A percentile compares a stretch with the other conserved stretches of the same genome.
Conservation (phyloP, 768 basidiomycete species). For the Tylopilus sp. region DNA sequence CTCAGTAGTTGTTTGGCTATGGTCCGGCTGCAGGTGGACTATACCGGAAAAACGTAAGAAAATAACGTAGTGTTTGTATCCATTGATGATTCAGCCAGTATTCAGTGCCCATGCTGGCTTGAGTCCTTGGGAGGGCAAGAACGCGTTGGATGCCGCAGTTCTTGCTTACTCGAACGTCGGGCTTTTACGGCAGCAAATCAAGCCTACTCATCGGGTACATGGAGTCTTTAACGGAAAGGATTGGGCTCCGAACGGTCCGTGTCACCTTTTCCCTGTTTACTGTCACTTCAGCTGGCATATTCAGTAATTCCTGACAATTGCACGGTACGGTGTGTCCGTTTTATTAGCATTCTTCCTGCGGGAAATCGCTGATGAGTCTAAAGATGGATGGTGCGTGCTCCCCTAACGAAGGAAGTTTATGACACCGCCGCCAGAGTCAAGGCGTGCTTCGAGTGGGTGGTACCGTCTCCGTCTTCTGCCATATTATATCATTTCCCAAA, state of each 20-base stretch:
- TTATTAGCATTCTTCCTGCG: neutral
- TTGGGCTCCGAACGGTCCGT: conserved; percentile 70
- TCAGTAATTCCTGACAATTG: conserved; percentile 83
- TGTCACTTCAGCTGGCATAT: neutral
- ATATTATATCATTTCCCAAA: conserved; percentile 24
- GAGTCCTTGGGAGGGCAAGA: conserved; percentile 82
- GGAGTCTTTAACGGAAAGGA: conserved; percentile 74
- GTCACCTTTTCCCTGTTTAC: neutral
- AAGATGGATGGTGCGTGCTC: conserved; percentile 74
- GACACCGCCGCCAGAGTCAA: conserved; percentile 56
- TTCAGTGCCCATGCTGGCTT: conserved; percentile 71
- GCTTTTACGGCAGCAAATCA: conserved; percentile 76
- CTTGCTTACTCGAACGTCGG: conserved; percentile 79
- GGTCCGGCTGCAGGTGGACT: conserved; percentile 59
- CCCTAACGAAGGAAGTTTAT: conserved; percentile 58
- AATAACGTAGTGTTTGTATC: neutral
- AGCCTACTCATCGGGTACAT: conserved; percentile 75
- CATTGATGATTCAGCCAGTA: neutral
- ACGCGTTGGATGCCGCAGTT: conserved; percentile 85
- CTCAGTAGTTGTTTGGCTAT: conserved; percentile 64
- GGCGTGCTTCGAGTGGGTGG: conserved; percentile 67
- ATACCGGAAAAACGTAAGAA: conserved; percentile 66
- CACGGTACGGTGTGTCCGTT: conserved; percentile 53
- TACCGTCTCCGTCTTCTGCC: neutral
- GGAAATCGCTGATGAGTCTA: neutral